Evolutionary conservation across 176 grass and related monocot genomes (phyloP), one percentile per base, ranked within the genome.

Genomic region (Melocanna baccifera): DNA sequence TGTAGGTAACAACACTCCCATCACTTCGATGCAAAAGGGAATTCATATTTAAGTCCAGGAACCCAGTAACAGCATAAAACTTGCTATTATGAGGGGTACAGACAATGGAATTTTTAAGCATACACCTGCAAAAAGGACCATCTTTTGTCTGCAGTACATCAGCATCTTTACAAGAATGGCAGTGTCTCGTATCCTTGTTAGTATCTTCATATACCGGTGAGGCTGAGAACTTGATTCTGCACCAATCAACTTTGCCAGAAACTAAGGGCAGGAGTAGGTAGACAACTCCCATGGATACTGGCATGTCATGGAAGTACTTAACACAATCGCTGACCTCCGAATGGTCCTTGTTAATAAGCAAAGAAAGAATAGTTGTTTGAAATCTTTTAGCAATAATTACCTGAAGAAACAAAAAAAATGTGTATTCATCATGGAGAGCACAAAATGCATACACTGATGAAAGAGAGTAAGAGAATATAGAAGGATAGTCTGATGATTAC

Each of bases 181-280:
- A 75, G 62, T 76, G 82, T 65, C 68, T 69, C 12, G 0, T 62
- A 61, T 73, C 69, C 55, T 86, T 67, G 30, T 82, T 47, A 22
- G 6, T 75, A 56, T n/a, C 53, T 76, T 87, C 78, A 80, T 47
- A 55, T 0, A 78, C 69, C 81, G 82, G 67, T 3, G 88, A 83
- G 47, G 69, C 41, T 45, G 64, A 74, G 23, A 84, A 91, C 47
- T 81, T 90, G 9, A 94, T 88, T 77, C 80, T 83, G 40, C 75
- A 79, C 94, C 94, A 97, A 88, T 97, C 91, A 81, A 97, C 62
- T 92, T 83, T 97, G 19, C 87, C 92, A 76, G 78, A 85, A 79
- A 88, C 86, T 20, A 83, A 86, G 10, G 94, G 94, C 41, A 97
- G 47, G 65, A 97, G 86, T 81, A 97, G 79, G 76, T 97, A 97